phyloP scores from a whole-genome alignment of 75 land plant species.

The Isoetes taiwanensis region DNA sequence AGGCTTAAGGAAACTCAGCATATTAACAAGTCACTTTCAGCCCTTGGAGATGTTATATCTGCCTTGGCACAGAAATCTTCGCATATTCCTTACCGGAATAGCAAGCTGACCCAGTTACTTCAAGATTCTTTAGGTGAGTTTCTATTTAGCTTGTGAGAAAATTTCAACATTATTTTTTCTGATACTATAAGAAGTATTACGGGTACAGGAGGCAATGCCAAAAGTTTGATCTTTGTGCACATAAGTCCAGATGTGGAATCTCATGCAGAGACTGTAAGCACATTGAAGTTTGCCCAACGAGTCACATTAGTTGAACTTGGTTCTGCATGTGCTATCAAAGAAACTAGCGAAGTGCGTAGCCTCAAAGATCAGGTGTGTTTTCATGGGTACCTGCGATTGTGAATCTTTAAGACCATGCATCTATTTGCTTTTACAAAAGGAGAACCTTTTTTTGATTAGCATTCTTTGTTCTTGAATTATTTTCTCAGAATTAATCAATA shows the following conservation, averaged over 20 bases:
- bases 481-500: too few relatives aligned
- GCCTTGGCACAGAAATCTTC: slow-evolving; percentile 1
- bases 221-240: slow-evolving; percentile 65
- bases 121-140: slow-evolving; percentile 3
- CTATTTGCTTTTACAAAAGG: too few relatives aligned
- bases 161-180: neutral
- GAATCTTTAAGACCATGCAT: too few relatives aligned
- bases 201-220: slow-evolving; percentile 68
- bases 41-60: neutral
- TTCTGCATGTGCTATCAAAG: slow-evolving; percentile 52
- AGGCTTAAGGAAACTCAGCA: slow-evolving; percentile 3
- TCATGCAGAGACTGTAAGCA: slow-evolving; percentile 54
- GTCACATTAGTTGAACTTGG: slow-evolving; percentile 55
- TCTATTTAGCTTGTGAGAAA: too few relatives aligned
- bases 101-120: slow-evolving; percentile 4
- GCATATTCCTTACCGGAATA: slow-evolving; percentile 7
- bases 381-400: too few relatives aligned
- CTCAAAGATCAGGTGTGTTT: slow-evolving; percentile 48
- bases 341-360: slow-evolving; percentile 39
- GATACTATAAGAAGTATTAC: too few relatives aligned
- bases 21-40: slow-evolving; percentile 1
- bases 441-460: too few relatives aligned
- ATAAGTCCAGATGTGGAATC: slow-evolving; percentile 49
- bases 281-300: slow-evolving; percentile 61
- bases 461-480: too few relatives aligned